Evolutionary conservation across 2,329 filamentous ascomycete species (phyloP), one percentile per base, ranked within the genome.

Genomic region (Pseudocercospora vitis): DNA sequence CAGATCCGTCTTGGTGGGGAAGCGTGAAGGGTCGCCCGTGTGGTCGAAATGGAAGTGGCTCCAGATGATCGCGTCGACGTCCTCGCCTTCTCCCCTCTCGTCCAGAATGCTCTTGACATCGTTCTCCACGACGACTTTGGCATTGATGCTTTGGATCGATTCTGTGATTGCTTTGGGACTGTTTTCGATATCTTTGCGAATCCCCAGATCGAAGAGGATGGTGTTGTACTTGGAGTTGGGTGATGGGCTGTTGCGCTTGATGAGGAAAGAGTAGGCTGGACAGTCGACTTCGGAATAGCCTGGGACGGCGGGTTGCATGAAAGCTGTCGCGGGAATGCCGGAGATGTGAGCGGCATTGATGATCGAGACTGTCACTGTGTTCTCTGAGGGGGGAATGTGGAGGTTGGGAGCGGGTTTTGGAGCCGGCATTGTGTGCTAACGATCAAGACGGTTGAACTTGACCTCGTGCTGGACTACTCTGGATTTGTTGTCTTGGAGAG

Each of bases 31-130:
- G 50, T 81, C 75, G 0, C 80, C 81, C 8, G 74, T 75, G 51
- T 82, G 80, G 60, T 82, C 79, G 26, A 23, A 29, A 24, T 39
- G 64, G 52, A 70, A 75, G 57, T 80, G 76, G 49, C 73, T 74
- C 65, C 66, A 71, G n/a, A 76, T 65, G 1, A 75, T 58, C 14
- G 68, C 66, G 40, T 74, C 68, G 24, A 76, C 68, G 0, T 61
- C 53, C 1, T 60, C 48, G 3, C 62, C 50, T 2, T 65, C 54
- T 2, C 74, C 56, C 1, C 68, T 69, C 18, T 63, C 56, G 11
- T 70, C 67, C 33, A 62, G 32, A 2, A 75, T 56, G 19, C 74
- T 68, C 24, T 68, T 63, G 23, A 53, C 54, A 8, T 68, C 59
- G 50, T 66, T 62, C 35, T 63, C 37, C 14, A 64, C 51, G 7